phyloP scores from a whole-genome alignment of 2,329 filamentous ascomycete genomes.

The Rugonectria rugulosa region DNA sequence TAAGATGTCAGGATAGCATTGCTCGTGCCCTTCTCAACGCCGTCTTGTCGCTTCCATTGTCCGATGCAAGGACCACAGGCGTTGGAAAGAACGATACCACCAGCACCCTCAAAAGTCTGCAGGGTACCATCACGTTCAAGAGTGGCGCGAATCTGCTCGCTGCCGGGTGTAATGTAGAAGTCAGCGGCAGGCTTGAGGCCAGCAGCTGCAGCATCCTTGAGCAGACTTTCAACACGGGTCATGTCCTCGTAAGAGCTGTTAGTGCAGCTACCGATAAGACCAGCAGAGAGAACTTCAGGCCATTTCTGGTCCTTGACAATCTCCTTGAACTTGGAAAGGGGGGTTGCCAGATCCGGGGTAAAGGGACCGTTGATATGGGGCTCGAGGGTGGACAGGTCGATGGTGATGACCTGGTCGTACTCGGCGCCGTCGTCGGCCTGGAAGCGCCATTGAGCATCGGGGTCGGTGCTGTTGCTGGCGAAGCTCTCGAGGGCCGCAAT shows the following conservation, averaged over 20 bases:
- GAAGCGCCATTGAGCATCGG: constrained; percentile 68
- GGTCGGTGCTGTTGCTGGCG: constrained; percentile 50
- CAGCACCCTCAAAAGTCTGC: constrained; percentile 94
- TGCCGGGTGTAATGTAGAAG: constrained; percentile 96
- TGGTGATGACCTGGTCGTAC: constrained; percentile 95
- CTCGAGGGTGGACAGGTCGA: constrained; percentile 94
- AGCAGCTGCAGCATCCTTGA: constrained; percentile 81
- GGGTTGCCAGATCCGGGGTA: constrained; percentile 96
- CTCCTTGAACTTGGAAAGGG: constrained; percentile 96
- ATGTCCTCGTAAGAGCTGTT: constrained; percentile 90
- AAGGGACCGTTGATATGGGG: constrained; percentile 99
- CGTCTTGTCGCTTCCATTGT: constrained; percentile 94
- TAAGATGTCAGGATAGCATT: constrained; percentile 98
- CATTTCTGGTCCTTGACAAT: constrained; percentile 94
- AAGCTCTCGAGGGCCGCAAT: constrained; percentile 68
- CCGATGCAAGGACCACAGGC: constrained; percentile 93
- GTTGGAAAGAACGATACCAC: constrained; percentile 93
- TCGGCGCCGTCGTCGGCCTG: constrained; percentile 82
- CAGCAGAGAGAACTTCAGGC: constrained; percentile 96
- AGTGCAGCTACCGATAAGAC: constrained; percentile 97
- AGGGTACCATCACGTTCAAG: constrained; percentile 91
- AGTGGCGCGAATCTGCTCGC: constrained; percentile 94
- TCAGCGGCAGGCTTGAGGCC: constrained; percentile 92
- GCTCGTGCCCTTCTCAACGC: constrained; percentile 79
- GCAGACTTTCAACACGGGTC: constrained; percentile 89